phyloP scores from a whole-genome alignment of 495 filamentous ascomycete species.

The Physcia stellaris region DNA sequence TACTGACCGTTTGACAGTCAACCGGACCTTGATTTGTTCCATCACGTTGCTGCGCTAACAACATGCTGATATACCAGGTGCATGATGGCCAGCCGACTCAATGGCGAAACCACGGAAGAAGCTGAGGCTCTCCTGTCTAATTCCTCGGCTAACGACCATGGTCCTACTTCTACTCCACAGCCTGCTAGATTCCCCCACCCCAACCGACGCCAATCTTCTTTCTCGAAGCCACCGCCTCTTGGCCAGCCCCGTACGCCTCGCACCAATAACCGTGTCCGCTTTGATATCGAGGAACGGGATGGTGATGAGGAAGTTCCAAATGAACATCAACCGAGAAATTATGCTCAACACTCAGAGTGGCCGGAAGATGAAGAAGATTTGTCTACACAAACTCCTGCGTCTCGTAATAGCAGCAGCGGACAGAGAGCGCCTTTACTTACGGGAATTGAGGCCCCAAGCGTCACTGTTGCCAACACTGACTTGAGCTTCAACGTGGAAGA shows the following conservation, averaged over 20 bases:
- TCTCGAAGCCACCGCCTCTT: slow-evolving; percentile 26
- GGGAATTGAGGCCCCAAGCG: slow-evolving; percentile 73
- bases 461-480: slow-evolving; percentile 57
- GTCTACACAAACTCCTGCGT: slow-evolving; percentile 18
- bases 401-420: slow-evolving; percentile 18
- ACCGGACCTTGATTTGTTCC: no score
- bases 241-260: slow-evolving; percentile 50
- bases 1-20: no score
- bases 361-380: slow-evolving; percentile 39
- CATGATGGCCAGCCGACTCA: no score
- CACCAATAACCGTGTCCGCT: slow-evolving; percentile 76
- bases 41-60: no score
- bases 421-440: slow-evolving; percentile 66
- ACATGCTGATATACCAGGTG: no score
- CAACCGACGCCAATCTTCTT: slow-evolving; percentile 27
- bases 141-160: no score
- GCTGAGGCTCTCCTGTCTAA: no score
- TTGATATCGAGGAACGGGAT: slow-evolving; percentile 48
- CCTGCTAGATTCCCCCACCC: slow-evolving; percentile 8
- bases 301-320: slow-evolving; percentile 24
- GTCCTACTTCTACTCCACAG: no score
- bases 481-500: slow-evolving; percentile 44
- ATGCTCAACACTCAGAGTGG: slow-evolving; percentile 23
- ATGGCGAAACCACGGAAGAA: no score
- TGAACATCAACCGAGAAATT: slow-evolving; percentile 23